Conservation (phyloP, 441 rosid species). For the Cnidoscolus chayamansa region DNA sequence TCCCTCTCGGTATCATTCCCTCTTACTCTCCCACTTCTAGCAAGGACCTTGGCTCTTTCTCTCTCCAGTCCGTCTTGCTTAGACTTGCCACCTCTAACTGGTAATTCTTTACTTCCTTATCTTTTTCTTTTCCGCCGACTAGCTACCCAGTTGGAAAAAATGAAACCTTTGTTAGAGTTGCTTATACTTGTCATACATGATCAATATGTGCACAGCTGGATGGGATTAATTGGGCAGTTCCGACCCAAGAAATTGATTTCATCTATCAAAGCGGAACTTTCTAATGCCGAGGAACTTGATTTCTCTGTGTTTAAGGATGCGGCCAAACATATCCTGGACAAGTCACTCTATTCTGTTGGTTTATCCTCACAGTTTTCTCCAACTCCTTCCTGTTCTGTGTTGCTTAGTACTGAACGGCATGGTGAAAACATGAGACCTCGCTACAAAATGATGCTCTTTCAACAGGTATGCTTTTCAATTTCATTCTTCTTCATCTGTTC, state of each 20-base stretch:
- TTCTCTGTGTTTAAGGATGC: conserved; percentile 43
- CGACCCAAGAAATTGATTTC: conserved; percentile 68
- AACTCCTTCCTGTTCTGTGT: conserved; percentile 42
- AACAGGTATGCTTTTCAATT: conserved; percentile 49
- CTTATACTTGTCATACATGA: background rate
- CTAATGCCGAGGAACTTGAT: conserved; percentile 49
- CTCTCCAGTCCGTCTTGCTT: conserved; percentile 63
- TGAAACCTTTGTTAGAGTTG: background rate
- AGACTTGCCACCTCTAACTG: conserved; percentile 49
- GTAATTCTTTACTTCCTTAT: conserved; percentile 28
- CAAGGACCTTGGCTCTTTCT: conserved; percentile 59
- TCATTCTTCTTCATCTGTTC: conserved; percentile 4
- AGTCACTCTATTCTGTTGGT: conserved; percentile 64
- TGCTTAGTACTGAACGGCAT: conserved; percentile 51
- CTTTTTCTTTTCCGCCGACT: background rate
- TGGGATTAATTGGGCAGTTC: conserved; percentile 67
- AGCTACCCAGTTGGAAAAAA: background rate
- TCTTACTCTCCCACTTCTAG: conserved; percentile 48
- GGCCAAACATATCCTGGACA: conserved; percentile 59
- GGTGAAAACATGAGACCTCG: conserved; percentile 53
- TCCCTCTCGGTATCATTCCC: conserved; percentile 78
- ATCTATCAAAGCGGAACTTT: conserved; percentile 50
- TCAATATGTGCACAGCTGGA: conserved; percentile 49
- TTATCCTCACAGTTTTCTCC: conserved; percentile 56
- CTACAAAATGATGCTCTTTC: conserved; percentile 60